A percentile compares a stretch with the other conserved stretches of the same genome.
phyloP scores from a whole-genome alignment of 1,139 yeast genomes.

The Scheffersomyces segobiensis region DNA sequence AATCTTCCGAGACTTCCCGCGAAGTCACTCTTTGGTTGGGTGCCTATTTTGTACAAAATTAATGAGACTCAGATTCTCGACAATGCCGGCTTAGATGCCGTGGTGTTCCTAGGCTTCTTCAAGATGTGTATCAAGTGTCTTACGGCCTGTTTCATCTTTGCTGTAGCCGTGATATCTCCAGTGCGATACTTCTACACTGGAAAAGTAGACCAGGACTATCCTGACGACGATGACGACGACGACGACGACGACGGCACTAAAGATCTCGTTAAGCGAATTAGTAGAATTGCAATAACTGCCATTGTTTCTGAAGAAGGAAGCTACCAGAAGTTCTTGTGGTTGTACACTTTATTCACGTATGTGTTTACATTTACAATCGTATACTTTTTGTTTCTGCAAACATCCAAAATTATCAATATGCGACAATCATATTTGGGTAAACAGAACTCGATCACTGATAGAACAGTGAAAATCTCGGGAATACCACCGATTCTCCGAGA shows the following conservation, averaged over 20 bases:
- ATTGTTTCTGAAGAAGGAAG: constrained; percentile 8
- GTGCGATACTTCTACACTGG: constrained; percentile 73
- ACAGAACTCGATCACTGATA: constrained; percentile 88
- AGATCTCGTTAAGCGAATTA: not conserved
- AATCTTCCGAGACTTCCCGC: constrained; percentile 38
- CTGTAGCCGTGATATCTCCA: constrained; percentile 70
- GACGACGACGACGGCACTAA: constrained; percentile 1
- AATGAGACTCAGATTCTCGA: constrained; percentile 78
- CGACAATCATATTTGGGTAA: constrained; percentile 84
- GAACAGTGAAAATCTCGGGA: constrained; percentile 87
- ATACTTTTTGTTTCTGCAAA: constrained; percentile 62
- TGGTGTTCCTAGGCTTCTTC: constrained; percentile 80
- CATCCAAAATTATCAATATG: constrained; percentile 68
- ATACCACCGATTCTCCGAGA: constrained; percentile 83
- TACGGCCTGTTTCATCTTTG: constrained; percentile 58
- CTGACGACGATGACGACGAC: constrained; percentile 43
- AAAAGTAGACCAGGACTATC: constrained; percentile 52
- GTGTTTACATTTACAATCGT: constrained; percentile 73
- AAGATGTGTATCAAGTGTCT: constrained; percentile 71
- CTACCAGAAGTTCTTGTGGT: constrained; percentile 22
- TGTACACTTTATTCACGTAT: constrained; percentile 85
- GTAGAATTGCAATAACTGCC: not conserved
- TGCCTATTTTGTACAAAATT: constrained; percentile 61
- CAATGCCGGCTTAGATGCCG: constrained; percentile 93
- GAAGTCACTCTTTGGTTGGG: constrained; percentile 73